A percentile compares a stretch with the other conserved stretches of the same genome.
Evolutionary conservation across 1,139 yeast species (phyloP).

Genomic region (Diutina siamensis): DNA sequence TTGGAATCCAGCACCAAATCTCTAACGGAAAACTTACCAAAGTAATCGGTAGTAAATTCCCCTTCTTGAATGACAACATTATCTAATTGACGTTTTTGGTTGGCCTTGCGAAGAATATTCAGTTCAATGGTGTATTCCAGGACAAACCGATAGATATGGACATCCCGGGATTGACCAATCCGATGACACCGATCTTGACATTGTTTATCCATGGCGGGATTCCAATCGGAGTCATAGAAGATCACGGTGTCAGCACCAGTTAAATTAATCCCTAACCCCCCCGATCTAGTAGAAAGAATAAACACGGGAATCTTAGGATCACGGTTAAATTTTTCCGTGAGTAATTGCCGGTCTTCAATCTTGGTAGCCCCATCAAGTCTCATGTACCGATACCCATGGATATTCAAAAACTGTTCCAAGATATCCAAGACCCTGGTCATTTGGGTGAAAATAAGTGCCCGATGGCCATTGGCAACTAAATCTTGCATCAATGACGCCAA

Average conservation of each 20-base stretch:
- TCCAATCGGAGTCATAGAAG: constrained; percentile 99
- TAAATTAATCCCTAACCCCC: constrained; percentile 93
- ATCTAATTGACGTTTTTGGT: constrained; percentile 89
- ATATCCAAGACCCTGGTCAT: constrained; percentile 96
- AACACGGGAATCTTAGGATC: constrained; percentile 84
- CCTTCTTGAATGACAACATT: constrained; percentile 97
- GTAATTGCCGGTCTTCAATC: constrained; percentile 88
- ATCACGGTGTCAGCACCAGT: constrained; percentile 99
- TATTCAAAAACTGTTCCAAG: constrained; percentile 83
- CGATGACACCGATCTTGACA: constrained; percentile 99
- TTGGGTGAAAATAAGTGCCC: constrained; percentile 93
- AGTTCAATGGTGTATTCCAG: constrained; percentile 95
- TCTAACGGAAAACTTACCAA: constrained; percentile 78
- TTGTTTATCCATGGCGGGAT: constrained; percentile 98
- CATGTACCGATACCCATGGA: constrained; percentile 90
- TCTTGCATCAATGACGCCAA: constrained; percentile 66
- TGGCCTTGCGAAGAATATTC: constrained; percentile 86
- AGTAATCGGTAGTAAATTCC: constrained; percentile 94
- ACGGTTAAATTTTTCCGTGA: constrained; percentile 86
- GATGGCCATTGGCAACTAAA: constrained; percentile 74
- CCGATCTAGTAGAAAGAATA: constrained; percentile 89
- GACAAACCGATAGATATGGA: constrained; percentile 91
- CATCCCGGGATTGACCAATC: constrained; percentile 97
- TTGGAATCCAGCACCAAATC: constrained; percentile 69
- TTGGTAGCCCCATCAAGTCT: constrained; percentile 96